Percentiles rank a stretch among this genome's conserved stretches.
These are phyloP conservation scores for Agaricales sp. DNA, from an alignment of 1,284 basidiomycete genomes.

Conservation along the genomic window DNA sequence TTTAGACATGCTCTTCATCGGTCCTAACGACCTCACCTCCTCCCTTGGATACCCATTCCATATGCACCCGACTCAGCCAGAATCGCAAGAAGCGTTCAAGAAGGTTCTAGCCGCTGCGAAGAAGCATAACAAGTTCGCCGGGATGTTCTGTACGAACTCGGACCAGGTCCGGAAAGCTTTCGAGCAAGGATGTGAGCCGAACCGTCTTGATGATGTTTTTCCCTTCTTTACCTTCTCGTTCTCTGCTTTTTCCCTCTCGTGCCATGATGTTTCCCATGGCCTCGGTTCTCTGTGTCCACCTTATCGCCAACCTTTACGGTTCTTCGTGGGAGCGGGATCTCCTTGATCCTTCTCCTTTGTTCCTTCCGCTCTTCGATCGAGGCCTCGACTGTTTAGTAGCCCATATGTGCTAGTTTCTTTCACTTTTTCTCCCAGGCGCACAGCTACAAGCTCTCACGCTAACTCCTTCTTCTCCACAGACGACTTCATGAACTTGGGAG, in stretches of 20 bases:
- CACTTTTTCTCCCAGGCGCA: too few species aligned
- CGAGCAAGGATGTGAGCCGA: conserved; percentile 14
- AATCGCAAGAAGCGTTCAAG: conserved; percentile 13
- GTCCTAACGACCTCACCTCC: conserved; percentile 59
- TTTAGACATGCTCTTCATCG: conserved; percentile 48
- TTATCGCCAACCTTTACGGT: too few species aligned
- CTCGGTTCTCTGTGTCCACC: too few species aligned
- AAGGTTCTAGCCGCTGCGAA: conserved; percentile 12
- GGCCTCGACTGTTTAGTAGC: too few species aligned
- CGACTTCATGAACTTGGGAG: conserved; percentile 14
- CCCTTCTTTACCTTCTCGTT: not conserved
- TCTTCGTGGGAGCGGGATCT: too few species aligned
- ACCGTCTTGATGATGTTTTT: not conserved
- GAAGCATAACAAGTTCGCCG: conserved; percentile 13
- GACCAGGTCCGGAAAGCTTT: conserved; percentile 11
- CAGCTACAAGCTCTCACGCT: too few species aligned
- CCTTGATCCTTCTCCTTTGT: too few species aligned
- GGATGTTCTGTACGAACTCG: conserved; percentile 13
- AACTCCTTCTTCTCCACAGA: conserved; percentile 6
- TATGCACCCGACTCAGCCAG: conserved; percentile 11
- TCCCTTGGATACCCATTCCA: conserved; percentile 37
- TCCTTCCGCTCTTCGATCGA: too few species aligned
- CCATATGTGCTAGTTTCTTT: too few species aligned
- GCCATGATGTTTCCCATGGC: too few species aligned
- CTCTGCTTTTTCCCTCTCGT: too few species aligned